A percentile compares a stretch with the other conserved stretches of the same genome.
phyloP scores from a whole-genome alignment of 768 basidiomycete species.

The Suillus weaverae region DNA sequence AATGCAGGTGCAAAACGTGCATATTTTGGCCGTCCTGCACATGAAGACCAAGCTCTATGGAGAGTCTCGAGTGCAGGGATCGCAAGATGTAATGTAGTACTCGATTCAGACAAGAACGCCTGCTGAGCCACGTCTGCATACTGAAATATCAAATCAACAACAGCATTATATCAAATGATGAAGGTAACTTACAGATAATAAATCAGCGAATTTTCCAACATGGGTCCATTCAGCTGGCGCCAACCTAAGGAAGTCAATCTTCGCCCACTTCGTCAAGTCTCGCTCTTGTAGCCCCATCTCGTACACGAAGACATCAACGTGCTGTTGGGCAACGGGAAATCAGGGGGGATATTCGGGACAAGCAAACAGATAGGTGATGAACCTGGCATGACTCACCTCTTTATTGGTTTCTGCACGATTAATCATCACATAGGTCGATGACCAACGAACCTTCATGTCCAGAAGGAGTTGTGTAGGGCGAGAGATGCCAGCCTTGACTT shows the following conservation, averaged over 20 bases:
- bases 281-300: background rate
- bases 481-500: background rate
- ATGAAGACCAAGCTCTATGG: no score
- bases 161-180: background rate
- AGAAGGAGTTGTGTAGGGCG: conserved; percentile 20
- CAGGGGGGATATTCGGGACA: no score
- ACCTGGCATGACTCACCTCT: background rate
- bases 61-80: no score
- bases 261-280: background rate
- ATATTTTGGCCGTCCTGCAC: no score
- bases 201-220: background rate
- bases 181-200: background rate
- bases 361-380: no score
- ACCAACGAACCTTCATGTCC: conserved; percentile 36
- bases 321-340: background rate
- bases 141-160: no score
- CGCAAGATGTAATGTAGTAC: no score
- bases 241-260: background rate
- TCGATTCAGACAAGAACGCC: no score
- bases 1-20: no score
- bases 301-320: background rate
- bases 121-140: no score
- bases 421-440: conserved; percentile 31
- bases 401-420: conserved; percentile 11
- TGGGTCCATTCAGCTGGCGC: background rate